Base-by-base conservation (phyloP, 495 filamentous ascomycete genomes). In the Peziza echinospora region DNA sequence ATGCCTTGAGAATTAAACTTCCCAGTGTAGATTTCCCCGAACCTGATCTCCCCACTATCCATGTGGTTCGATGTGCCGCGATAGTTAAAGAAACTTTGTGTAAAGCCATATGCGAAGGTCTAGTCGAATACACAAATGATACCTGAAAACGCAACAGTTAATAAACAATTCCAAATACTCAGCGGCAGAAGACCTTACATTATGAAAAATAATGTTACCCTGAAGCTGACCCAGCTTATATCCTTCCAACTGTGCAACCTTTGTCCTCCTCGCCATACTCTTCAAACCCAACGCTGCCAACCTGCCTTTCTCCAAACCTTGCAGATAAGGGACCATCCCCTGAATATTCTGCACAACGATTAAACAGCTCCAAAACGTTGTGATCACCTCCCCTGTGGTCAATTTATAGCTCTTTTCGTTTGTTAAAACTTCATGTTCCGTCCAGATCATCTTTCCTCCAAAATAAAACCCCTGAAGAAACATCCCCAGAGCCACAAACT, bases 391-490 rank as follows among this genome's bases (percentile, higher is more conserved):
- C 5, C 80, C 86, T 11, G 68, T 68, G 30, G 73, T 63, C 62
- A 6, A 62, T 16, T 69, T 58, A 2, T 68, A 70, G 5, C 63
- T 57, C 9, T 62, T 62, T 17, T 84, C 73, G 5, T 92, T 65
- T n/a, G n/a, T n/a, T n/a, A n/a, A n/a, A n/a, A n/a, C n/a, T n/a
- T n/a, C n/a, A n/a, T n/a, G n/a, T n/a, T n/a, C n/a, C n/a, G n/a
- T n/a, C n/a, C n/a, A n/a, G n/a, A n/a, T n/a, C n/a, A n/a, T n/a
- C 1, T 69, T 61, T 44, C 76, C 73, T 0, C 85, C 86, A 59
- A 84, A 92, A 74, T 82, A 94, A 53, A 97, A 94, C 0, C 86
- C 87, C 53, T 84, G 73, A 0, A 92, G 80, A 47, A 96, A 93
- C 63, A 96, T 78, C 2, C 68, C 67, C 13, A 84, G 71, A 26